Percentiles rank a stretch among this genome's conserved stretches.
Conservation (phyloP, 2,329 filamentous ascomycete species). For the Exophiala sp. region DNA sequence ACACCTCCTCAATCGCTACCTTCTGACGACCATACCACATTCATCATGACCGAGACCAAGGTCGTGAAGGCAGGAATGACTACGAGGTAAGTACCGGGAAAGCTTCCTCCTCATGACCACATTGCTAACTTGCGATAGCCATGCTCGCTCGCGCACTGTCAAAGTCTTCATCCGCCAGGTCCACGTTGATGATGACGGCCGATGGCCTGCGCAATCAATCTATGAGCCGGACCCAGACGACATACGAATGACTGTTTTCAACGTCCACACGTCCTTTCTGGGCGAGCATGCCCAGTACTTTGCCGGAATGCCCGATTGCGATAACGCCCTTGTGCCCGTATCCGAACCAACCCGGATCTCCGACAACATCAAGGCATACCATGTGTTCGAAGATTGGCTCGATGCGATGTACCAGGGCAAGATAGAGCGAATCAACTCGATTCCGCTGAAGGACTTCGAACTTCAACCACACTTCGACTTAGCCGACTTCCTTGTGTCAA, state of each 20-base stretch:
- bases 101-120: no score
- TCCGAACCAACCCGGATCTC: neutral
- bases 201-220: neutral
- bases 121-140: neutral
- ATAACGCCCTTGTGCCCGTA: neutral
- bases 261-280: constrained; percentile 11
- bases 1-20: no score
- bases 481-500: constrained; percentile 6
- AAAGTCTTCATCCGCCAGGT: constrained; percentile 8
- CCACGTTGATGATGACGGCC: constrained; percentile 2
- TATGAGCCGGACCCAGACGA: no score
- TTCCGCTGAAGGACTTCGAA: neutral
- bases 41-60: neutral
- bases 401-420: constrained; percentile 1
- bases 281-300: constrained; percentile 11
- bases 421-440: neutral
- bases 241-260: constrained; percentile 12
- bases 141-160: constrained; percentile 11
- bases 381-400: constrained; percentile 11
- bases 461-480: constrained; percentile 4
- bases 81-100: neutral
- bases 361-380: neutral
- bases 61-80: neutral
- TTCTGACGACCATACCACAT: no score
- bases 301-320: constrained; percentile 8